A percentile compares a stretch with the other conserved stretches of the same genome.
phyloP scores from a whole-genome alignment of 2,329 filamentous ascomycete species.

The Trichophyton mentagrophytes region DNA sequence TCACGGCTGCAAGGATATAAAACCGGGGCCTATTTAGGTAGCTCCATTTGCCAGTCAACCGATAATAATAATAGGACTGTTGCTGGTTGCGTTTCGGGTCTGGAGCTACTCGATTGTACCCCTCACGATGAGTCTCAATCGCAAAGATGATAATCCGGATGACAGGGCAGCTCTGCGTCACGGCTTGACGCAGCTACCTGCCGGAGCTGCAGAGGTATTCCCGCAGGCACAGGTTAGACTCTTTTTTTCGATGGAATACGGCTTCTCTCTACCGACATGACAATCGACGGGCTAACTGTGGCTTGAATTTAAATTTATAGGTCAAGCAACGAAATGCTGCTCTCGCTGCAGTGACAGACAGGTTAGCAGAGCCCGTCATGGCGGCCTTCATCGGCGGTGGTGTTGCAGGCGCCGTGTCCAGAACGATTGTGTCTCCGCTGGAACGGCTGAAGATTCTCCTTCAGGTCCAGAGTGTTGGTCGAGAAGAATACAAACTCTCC shows the following conservation, averaged over 20 bases:
- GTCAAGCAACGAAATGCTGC: background rate
- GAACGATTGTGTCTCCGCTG: conserved; percentile 90
- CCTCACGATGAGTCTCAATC: conserved; percentile 9
- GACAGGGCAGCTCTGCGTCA: background rate
- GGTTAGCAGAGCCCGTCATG: conserved; percentile 62
- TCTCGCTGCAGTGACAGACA: conserved; percentile 15
- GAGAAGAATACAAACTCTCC: conserved; percentile 86
- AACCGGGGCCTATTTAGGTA: background rate
- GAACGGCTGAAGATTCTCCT: conserved; percentile 97
- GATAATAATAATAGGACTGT: background rate
- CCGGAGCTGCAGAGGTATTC: background rate
- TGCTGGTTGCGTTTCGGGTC: background rate
- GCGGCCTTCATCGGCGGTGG: conserved; percentile 92
- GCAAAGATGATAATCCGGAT: conserved; percentile 4
- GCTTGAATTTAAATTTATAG: background rate
- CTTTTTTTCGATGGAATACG: background rate
- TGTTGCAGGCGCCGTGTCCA: conserved; percentile 88
- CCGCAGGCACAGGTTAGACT: conserved; percentile 2
- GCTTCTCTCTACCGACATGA: background rate
- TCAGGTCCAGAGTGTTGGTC: conserved; percentile 81
- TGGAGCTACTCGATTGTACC: background rate
- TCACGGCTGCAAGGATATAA: background rate
- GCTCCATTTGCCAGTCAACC: background rate
- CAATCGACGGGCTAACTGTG: background rate
- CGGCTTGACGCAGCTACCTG: background rate